Evolutionary conservation across 345 rosid species (phyloP).

Genomic region (Carallia pectinifolia): DNA sequence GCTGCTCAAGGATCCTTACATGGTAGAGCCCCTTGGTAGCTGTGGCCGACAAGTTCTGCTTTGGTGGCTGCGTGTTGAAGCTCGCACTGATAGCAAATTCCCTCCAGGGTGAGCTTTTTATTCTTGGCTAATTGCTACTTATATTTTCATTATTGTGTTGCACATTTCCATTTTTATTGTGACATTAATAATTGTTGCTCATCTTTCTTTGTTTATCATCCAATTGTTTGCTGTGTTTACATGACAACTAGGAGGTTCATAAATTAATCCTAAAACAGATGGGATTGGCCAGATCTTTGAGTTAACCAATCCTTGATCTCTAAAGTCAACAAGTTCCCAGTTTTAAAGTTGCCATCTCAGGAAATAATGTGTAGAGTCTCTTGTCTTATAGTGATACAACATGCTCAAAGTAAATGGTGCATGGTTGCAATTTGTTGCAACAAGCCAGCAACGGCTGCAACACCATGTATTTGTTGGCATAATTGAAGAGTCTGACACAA

Average conservation of each 20-base stretch:
- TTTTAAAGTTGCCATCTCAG: too few relatives aligned
- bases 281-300: neutral
- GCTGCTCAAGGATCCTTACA: conserved; percentile 61
- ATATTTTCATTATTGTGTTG: neutral
- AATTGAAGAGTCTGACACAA: neutral
- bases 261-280: conserved; percentile 3
- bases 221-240: conserved; percentile 4
- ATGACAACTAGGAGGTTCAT: conserved; percentile 3
- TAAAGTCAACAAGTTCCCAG: neutral
- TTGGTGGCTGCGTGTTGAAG: conserved; percentile 99
- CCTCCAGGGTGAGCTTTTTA: conserved; percentile 73
- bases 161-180: neutral
- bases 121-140: neutral
- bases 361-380: neutral
- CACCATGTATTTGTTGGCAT: too few relatives aligned
- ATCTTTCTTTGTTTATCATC: neutral
- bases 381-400: neutral
- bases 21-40: conserved; percentile 92
- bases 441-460: too few relatives aligned
- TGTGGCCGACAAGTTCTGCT: conserved; percentile 87
- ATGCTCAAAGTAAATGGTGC: too few relatives aligned
- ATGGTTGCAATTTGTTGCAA: too few relatives aligned
- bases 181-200: neutral
- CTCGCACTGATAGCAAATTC: conserved; percentile 97
- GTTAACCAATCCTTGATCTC: neutral